These are phyloP conservation scores for Debaryomyces psychrophilus DNA, from an alignment of 1,139 yeast species.

Conservation along the genomic window DNA sequence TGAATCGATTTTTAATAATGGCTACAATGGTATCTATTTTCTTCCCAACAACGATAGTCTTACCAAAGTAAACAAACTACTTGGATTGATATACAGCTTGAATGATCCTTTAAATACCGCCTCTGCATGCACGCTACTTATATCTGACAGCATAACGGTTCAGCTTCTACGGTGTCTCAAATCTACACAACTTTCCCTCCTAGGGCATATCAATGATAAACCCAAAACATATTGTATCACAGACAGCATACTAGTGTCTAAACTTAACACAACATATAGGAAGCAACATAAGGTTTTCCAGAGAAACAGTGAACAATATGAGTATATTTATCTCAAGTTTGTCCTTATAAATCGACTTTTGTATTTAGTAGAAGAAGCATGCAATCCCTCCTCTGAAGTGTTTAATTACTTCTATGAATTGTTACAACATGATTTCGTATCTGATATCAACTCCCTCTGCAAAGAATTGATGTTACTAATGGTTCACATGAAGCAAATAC, in stretches of 20 bases:
- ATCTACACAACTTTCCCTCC: slow-evolving; percentile 4
- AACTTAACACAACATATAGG: neutral
- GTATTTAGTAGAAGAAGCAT: neutral
- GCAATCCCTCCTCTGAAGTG: slow-evolving; percentile 8
- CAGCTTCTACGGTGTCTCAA: slow-evolving; percentile 7
- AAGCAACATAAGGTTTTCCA: neutral
- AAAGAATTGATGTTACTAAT: slow-evolving; percentile 7
- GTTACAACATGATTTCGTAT: neutral
- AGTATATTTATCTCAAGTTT: neutral
- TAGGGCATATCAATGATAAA: slow-evolving; percentile 2
- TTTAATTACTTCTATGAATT: slow-evolving; percentile 8
- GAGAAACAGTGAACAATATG: neutral
- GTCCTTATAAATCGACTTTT: slow-evolving; percentile 2
- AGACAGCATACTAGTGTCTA: slow-evolving; percentile 1
- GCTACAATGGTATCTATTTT: neutral
- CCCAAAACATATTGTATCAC: neutral
- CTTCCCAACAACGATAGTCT: slow-evolving; percentile 5
- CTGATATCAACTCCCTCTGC: slow-evolving; percentile 4
- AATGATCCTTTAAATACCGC: neutral
- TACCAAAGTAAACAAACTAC: neutral
- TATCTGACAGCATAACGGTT: slow-evolving; percentile 5
- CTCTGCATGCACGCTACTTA: neutral
- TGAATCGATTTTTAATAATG: slow-evolving; percentile 9
- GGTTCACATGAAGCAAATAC: neutral
- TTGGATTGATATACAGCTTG: neutral